Evolutionary conservation across 768 basidiomycete genomes (phyloP).

Genomic region (Udeniomyces megalosporus): DNA sequence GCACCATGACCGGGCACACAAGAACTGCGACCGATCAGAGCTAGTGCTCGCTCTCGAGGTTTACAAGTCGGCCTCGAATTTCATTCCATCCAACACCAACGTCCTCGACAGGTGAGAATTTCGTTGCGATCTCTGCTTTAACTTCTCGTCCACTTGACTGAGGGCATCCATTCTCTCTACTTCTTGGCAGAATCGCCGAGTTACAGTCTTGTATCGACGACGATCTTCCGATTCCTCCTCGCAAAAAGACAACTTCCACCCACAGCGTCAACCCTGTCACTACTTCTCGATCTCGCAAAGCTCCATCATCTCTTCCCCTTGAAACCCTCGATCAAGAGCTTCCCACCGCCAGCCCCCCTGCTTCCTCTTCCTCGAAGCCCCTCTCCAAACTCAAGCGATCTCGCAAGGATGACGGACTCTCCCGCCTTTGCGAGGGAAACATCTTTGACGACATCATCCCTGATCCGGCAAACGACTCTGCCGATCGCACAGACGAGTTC

Average conservation of each 20-base stretch:
- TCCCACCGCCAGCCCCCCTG: background rate
- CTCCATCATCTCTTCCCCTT: background rate
- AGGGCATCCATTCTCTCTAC: background rate
- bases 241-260: background rate
- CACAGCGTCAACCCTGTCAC: background rate
- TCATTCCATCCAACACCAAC: constrained; percentile 1
- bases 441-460: background rate
- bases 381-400: background rate
- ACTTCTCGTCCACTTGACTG: background rate
- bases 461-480: too few relatives aligned
- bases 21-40: background rate
- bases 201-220: background rate
- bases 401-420: background rate
- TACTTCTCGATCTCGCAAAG: background rate
- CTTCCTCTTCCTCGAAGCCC: background rate
- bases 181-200: constrained; percentile 2
- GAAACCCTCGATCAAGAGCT: background rate
- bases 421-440: background rate
- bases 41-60: constrained; percentile 3
- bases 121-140: background rate
- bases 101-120: background rate
- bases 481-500: too few relatives aligned
- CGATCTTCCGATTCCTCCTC: constrained; percentile 10
- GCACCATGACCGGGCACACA: constrained; percentile 8
- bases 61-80: background rate